Percentiles rank a stretch among this genome's conserved stretches.
Conservation (phyloP, 1,284 basidiomycete genomes). For the Thelephora terrestris region DNA sequence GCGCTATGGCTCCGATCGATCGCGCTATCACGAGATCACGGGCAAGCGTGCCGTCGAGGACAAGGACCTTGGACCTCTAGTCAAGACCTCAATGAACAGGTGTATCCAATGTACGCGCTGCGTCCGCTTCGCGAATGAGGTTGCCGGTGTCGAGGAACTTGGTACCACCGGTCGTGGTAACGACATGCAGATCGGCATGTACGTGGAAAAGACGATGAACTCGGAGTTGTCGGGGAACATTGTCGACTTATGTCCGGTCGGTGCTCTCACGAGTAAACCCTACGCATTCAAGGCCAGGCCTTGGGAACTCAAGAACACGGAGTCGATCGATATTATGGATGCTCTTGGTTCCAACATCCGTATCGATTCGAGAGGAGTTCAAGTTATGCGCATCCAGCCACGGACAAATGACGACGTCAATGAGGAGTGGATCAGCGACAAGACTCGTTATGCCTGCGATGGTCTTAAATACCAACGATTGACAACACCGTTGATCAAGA, state of each 20-base stretch:
- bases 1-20: slow-evolving; percentile 96
- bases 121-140: slow-evolving; percentile 97
- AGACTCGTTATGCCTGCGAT: slow-evolving; percentile 95
- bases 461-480: slow-evolving; percentile 94
- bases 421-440: slow-evolving; percentile 99
- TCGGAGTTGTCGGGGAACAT: slow-evolving; percentile 98
- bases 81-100: slow-evolving; percentile 99
- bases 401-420: slow-evolving; percentile 97
- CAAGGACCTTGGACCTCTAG: slow-evolving; percentile 96
- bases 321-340: slow-evolving; percentile 96
- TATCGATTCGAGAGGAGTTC: slow-evolving; percentile 89
- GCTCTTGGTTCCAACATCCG: slow-evolving; percentile 98
- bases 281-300: slow-evolving; percentile 96
- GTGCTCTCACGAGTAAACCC: slow-evolving; percentile 96
- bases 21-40: slow-evolving; percentile 95
- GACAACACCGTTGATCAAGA: slow-evolving; percentile 86
- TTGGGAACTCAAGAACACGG: slow-evolving; percentile 99
- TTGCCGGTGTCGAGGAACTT: slow-evolving; percentile 96
- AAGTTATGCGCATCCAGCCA: slow-evolving; percentile 97
- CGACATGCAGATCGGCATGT: slow-evolving; percentile 98
- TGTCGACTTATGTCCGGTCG: slow-evolving; percentile 95
- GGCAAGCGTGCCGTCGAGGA: slow-evolving; percentile 98
- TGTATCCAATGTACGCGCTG: slow-evolving; percentile 99
- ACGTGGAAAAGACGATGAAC: slow-evolving; percentile 96
- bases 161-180: slow-evolving; percentile 97